Conservation (phyloP, 1,284 basidiomycete species). For the Ganoderma multipileum region DNA sequence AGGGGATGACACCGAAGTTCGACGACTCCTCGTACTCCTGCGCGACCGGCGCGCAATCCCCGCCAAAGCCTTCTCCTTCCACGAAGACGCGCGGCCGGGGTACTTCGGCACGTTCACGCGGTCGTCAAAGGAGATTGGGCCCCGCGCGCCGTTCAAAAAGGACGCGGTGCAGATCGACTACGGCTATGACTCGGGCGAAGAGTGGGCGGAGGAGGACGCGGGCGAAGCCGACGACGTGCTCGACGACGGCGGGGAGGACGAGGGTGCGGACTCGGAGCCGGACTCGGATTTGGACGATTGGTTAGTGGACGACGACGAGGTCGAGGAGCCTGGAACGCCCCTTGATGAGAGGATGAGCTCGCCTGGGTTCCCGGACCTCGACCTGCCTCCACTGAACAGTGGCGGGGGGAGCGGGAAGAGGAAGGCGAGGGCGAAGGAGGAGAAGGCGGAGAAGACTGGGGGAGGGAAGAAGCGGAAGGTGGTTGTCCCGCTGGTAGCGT, state of each 20-base stretch:
- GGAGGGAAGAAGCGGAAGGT: constrained; percentile 71
- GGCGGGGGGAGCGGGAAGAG: too few species aligned
- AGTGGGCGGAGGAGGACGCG: constrained; percentile 80
- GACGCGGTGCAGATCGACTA: constrained; percentile 81
- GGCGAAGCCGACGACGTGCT: constrained; percentile 78
- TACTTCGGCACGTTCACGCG: constrained; percentile 91
- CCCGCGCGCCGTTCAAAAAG: constrained; percentile 75
- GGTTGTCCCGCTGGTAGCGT: constrained; percentile 77
- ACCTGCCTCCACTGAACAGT: constrained; percentile 51
- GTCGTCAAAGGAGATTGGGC: constrained; percentile 70
- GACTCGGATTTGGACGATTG: constrained; percentile 81
- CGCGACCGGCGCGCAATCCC: constrained; percentile 65
- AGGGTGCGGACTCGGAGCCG: constrained; percentile 57
- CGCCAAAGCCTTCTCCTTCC: constrained; percentile 79
- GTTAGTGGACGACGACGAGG: constrained; percentile 81
- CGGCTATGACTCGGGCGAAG: constrained; percentile 83
- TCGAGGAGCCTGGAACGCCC: constrained; percentile 50
- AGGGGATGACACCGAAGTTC: constrained; percentile 70
- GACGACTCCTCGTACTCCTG: constrained; percentile 60
- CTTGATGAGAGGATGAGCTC: constrained; percentile 49
- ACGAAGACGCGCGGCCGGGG: constrained; percentile 79
- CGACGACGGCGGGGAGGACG: constrained; percentile 64
- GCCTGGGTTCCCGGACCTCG: constrained; percentile 42
- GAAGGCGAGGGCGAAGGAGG: constrained; percentile 39
- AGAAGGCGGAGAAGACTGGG: constrained; percentile 30